Base-by-base conservation (phyloP, 2,329 filamentous ascomycete species). In the Verticillium alfalfae region DNA sequence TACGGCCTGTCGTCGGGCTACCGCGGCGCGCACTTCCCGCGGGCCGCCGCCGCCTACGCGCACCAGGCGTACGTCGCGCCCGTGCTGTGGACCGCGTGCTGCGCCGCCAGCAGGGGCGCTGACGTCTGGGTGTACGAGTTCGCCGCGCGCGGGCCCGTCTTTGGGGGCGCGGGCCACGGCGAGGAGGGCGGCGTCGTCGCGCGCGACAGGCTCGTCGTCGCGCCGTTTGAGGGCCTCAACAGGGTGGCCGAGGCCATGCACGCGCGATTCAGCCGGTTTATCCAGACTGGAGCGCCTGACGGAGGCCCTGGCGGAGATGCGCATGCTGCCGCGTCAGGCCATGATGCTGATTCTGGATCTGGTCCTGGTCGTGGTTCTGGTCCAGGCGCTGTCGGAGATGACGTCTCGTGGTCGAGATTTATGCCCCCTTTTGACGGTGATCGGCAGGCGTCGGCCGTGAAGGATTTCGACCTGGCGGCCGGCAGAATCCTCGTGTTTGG, bases 51-150 rank as follows among this genome's bases (percentile, higher is more conserved):
- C 10, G 84, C 84, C 0, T 89, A 89, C 70, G 83, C 79, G 0
- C 83, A 89, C 68, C 89, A 86, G 67, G 86, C 85, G 0, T 89
- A 89, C 67, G 83, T 88, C 57, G 84, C 83, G 26, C 87, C 87
- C 0, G 84, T 89, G 0, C 75, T 87, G 3, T 84, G 88, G 69
- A 85, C 83, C 0, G 85, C 83, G 0, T 75, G 82, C 60, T 77
- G 77, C 34, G 72, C 78, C 34, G 75, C 75, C 9, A 65, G 64
- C 1, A 70, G 67, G 0, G 34, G 61, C 4, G 61, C 68, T 63
- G 60, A 74, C 66, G 66, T 83, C 0, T 85, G 84, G 66, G 75
- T 87, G 0, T 89, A 88, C 69, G 83, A 87, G 68, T 89, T 81
- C 70, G 85, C 85, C 0, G 78, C 83, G 1, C 76, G 76, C n/a